Evolutionary conservation across 2,329 filamentous ascomycete species (phyloP), one percentile per base, ranked within the genome.

Genomic region (Neonectria ditissima): DNA sequence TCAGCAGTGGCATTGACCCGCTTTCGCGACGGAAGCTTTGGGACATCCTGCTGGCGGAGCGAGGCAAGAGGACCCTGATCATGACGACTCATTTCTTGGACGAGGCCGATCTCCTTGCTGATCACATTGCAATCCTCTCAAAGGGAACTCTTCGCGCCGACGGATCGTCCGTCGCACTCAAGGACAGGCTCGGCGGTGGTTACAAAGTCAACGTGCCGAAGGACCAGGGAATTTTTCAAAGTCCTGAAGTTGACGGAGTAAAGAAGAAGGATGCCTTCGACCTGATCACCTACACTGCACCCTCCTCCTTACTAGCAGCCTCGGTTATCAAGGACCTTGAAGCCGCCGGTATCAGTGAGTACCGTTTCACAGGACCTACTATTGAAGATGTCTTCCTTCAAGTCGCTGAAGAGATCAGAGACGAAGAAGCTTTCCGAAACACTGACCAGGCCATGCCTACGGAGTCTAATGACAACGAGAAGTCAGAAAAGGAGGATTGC

Each of bases 61-160:
- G 94, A 61, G 94, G 93, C 20, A 85, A 85, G 63, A 84, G 94
- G 44, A 97, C 94, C 0, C 92, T 97, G 71, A 87, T 97, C 44
- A 79, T 97, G 61, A 97, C 94, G 0, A 97, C 94, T 0, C 95
- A 97, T 77, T 97, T 97, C 77, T 84, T 97, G 9, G 95, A 97
- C 73, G 95, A 97, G 78, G 95, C 94, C 0, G 94, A 97, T 74
- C 83, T 97, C 1, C 85, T 97, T 1, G 91, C 94, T 0, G 95
- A 97, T 74, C 91, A 94, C 65, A 97, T 97, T 68, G 92, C 91
- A 2, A 93, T 97, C 56, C 81, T 97, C 11, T 97, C 93, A 4
- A 94, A 93, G 74, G 94, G 94, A 20, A 89, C 88, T 2, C 83
- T 97, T 2, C 92, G 93, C 59, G 93, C 92, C 0, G 85, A 93